These are phyloP conservation scores for Tricholoma furcatifolium DNA, from an alignment of 768 basidiomycete genomes.

Conservation along the genomic window DNA sequence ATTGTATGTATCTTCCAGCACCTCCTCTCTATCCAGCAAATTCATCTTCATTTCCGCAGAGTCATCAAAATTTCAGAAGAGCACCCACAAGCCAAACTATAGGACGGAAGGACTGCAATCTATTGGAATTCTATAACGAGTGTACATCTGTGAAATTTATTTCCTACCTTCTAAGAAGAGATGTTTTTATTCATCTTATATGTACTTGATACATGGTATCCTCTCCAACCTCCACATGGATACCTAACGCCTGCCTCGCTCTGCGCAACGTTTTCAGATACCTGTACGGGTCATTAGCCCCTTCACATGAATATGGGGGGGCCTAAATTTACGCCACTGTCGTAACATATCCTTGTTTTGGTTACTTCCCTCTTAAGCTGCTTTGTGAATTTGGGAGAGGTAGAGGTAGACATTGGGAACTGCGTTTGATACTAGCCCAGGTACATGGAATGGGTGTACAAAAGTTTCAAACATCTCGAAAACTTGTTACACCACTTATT, in stretches of 20 bases:
- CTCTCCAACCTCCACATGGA: too few relatives aligned
- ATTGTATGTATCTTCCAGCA: constrained; percentile 38
- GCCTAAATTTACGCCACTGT: too few relatives aligned
- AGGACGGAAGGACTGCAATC: constrained; percentile 1
- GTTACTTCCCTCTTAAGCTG: constrained; percentile 42
- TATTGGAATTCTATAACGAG: background rate
- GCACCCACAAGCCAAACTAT: constrained; percentile 32
- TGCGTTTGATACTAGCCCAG: background rate
- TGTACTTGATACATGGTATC: too few relatives aligned
- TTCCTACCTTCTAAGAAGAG: too few relatives aligned
- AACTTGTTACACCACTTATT: constrained; percentile 8
- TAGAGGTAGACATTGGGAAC: constrained; percentile 5
- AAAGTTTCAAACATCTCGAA: constrained; percentile 10
- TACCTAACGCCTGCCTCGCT: too few relatives aligned
- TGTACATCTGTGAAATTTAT: too few relatives aligned
- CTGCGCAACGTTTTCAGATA: too few relatives aligned
- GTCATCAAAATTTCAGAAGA: constrained; percentile 59
- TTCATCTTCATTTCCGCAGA: constrained; percentile 27
- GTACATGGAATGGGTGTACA: background rate
- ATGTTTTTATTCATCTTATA: too few relatives aligned
- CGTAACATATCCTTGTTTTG: too few relatives aligned
- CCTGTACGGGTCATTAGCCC: too few relatives aligned
- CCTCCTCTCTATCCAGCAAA: background rate
- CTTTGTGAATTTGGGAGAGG: constrained; percentile 27
- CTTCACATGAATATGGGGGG: too few relatives aligned